phyloP scores from a whole-genome alignment of 306 rosid genomes.

The Dryas alaskensis region DNA sequence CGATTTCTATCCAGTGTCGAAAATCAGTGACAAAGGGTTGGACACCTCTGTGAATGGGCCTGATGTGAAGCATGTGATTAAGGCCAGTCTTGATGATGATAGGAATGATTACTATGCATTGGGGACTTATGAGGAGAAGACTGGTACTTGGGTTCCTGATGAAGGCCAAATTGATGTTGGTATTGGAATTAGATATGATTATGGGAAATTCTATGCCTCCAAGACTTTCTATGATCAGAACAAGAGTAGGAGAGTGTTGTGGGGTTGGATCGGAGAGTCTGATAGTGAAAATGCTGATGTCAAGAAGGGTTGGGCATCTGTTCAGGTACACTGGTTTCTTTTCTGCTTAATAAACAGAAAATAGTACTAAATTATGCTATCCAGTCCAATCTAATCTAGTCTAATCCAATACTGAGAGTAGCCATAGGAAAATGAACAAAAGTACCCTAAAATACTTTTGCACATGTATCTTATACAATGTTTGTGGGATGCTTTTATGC shows the following conservation, averaged over 20 bases:
- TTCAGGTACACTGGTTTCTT: constrained; percentile 46
- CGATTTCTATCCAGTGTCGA: constrained; percentile 70
- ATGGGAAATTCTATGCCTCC: constrained; percentile 79
- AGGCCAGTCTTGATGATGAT: constrained; percentile 73
- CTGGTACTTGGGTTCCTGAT: constrained; percentile 52
- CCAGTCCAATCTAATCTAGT: too few relatives aligned
- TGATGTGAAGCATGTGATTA: constrained; percentile 67
- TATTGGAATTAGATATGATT: constrained; percentile 71
- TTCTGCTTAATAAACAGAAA: background rate
- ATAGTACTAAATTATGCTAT: too few relatives aligned
- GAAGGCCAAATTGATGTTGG: constrained; percentile 60
- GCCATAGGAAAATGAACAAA: too few relatives aligned
- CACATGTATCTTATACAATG: background rate
- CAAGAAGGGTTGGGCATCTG: constrained; percentile 83
- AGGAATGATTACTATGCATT: constrained; percentile 74
- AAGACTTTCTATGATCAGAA: constrained; percentile 66
- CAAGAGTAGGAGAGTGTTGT: constrained; percentile 65
- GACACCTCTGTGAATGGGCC: constrained; percentile 55
- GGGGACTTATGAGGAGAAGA: constrained; percentile 65
- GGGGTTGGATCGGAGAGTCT: constrained; percentile 91
- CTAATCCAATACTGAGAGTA: too few relatives aligned
- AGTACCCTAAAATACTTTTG: background rate
- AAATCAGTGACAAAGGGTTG: constrained; percentile 36
- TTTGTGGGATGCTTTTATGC: background rate
- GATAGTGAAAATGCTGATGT: constrained; percentile 83